Percentiles rank a stretch among this genome's conserved stretches.
These are phyloP conservation scores for Eremochloa ophiuroides DNA, from an alignment of 176 grass and related monocot species.

Conservation along the genomic window DNA sequence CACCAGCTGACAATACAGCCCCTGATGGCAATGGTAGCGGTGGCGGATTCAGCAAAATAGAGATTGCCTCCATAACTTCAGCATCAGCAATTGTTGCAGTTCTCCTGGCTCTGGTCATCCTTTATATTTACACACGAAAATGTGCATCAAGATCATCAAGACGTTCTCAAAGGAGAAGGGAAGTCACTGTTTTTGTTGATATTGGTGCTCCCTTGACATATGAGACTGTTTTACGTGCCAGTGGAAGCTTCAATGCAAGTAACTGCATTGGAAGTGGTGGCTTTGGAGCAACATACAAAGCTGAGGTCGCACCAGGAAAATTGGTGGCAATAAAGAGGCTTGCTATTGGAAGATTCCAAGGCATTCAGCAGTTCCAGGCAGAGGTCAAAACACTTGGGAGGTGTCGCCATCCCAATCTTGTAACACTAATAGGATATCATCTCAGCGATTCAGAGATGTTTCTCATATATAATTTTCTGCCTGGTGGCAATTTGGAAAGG, in stretches of 20 bases:
- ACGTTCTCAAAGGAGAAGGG: conserved; percentile 51
- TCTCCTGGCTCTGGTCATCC: conserved; percentile 70
- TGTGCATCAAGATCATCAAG: conserved; percentile 52
- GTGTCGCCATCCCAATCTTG: conserved; percentile 79
- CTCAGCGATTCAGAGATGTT: conserved; percentile 85
- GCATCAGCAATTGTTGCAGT: conserved; percentile 90
- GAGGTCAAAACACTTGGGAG: conserved; percentile 90
- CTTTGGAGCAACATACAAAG: conserved; percentile 96
- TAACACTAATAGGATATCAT: conserved; percentile 85
- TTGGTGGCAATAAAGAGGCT: conserved; percentile 95
- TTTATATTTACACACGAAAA: conserved; percentile 87
- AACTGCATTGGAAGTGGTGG: conserved; percentile 97
- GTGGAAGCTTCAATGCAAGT: conserved; percentile 78
- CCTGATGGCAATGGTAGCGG: conserved; percentile 12
- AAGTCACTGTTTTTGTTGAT: conserved; percentile 83
- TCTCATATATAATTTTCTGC: conserved; percentile 94
- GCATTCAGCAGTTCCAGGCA: conserved; percentile 86
- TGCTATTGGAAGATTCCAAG: conserved; percentile 86
- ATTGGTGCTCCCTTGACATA: conserved; percentile 78
- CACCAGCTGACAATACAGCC: conserved; percentile 32
- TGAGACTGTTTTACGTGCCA: conserved; percentile 76
- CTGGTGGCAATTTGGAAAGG: conserved; percentile 90
- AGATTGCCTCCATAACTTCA: conserved; percentile 92
- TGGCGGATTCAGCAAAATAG: conserved; percentile 78
- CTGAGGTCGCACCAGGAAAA: conserved; percentile 82